Evolutionary conservation across 2,329 filamentous ascomycete species (phyloP).

Genomic region (Diplodia sapinea): DNA sequence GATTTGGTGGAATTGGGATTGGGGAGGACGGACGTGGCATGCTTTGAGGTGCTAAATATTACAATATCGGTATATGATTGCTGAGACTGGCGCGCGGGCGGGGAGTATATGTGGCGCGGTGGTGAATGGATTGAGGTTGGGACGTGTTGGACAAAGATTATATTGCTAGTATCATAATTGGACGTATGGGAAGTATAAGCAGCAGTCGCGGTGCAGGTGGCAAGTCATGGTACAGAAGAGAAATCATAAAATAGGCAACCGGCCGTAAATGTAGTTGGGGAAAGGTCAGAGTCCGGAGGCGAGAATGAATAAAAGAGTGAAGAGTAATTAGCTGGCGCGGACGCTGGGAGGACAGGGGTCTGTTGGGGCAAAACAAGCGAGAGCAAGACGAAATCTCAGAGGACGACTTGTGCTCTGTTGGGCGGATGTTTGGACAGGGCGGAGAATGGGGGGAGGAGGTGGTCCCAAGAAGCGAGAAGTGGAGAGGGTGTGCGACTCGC

Average conservation of each 20-base stretch:
- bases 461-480: conserved; percentile 5
- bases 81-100: no score
- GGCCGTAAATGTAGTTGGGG: not conserved
- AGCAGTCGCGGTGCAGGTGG: not conserved
- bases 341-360: not conserved
- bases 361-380: not conserved
- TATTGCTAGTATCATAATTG: conserved; percentile 24
- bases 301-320: conserved; percentile 1
- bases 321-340: not conserved
- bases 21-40: conserved; percentile 18
- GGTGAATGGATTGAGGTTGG: not conserved
- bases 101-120: not conserved
- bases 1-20: not conserved
- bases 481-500: conserved; percentile 20
- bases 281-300: not conserved
- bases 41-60: not conserved
- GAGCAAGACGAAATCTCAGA: not conserved
- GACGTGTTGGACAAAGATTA: conserved; percentile 7
- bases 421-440: not conserved
- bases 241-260: not conserved
- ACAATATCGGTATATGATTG: not conserved
- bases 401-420: not conserved
- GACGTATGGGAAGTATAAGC: not conserved
- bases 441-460: conserved; percentile 1
- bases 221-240: conserved; percentile 10